Base-by-base conservation (phyloP, 257 asterid species). In the Cynanchum wilfordii region DNA sequence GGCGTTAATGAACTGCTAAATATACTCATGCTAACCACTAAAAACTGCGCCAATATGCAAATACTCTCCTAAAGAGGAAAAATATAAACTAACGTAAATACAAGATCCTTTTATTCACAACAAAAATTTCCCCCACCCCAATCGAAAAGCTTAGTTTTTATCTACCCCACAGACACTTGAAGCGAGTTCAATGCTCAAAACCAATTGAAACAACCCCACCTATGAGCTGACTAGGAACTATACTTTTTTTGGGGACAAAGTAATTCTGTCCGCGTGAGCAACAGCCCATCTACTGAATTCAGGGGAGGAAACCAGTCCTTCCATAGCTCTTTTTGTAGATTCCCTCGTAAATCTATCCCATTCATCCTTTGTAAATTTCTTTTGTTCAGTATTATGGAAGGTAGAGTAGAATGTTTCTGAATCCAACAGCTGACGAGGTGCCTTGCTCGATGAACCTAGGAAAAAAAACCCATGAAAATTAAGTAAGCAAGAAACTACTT, bases 281-380 rank as follows among this genome's bases (percentile, higher is more conserved):
- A 81, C 89, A 6, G 97, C 97, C 99, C 99, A 91, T 72, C 10
- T 78, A 80, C 81, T 75, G 79, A 91, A 94, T 80, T 87, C 97
- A 24, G 97, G 96, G 25, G 98, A 85, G 77, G 93, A 83, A 76
- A 92, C 96, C 50, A 91, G 89, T 77, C 71, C 95, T 85, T 84
- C 92, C 73, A 94, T 72, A 27, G 98, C 99, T 76, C 70, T 80
- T 66, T 87, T 87, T 4, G 99, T 94, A 66, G 97, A 83, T 68
- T 89, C 95, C 78, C 44, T 76, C 0, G 96, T 89, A 83, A 94
- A 84, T 24, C 81, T 70, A 25, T 87, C 82, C 96, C 90, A 94
- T 79, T 94, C 98, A 19, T 78, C 87, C 83, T 90, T 86, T 1
- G 97, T 76, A 54, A 86, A 55, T 71, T 85, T 89, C 60, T 81